These are phyloP conservation scores for Populus hybrid DNA, from an alignment of 441 rosid genomes.

Conservation along the genomic window DNA sequence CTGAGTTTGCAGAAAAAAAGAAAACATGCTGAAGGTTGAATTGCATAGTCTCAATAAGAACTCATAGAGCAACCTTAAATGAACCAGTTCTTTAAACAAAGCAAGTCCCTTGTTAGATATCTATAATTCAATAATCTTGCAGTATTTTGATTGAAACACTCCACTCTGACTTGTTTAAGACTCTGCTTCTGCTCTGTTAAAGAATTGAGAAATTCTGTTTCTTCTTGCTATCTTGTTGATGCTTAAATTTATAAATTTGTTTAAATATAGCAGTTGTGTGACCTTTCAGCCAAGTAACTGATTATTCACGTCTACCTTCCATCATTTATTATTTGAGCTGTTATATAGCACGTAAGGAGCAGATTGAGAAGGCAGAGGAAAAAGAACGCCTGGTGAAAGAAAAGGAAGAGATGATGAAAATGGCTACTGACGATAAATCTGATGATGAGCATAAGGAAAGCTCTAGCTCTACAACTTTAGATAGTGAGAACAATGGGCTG, in stretches of 20 bases:
- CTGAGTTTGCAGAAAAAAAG: not conserved
- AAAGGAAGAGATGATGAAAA: conserved; percentile 68
- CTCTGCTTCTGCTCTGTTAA: not conserved
- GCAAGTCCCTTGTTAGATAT: not conserved
- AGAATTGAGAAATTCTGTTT: not conserved
- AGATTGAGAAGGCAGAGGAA: conserved; percentile 88
- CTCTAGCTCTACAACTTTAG: not conserved
- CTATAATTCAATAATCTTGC: not conserved
- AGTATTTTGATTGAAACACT: not conserved
- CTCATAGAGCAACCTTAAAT: not conserved
- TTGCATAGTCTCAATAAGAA: not conserved
- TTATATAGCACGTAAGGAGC: conserved; percentile 69
- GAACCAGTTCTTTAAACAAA: too few species aligned
- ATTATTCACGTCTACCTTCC: not conserved
- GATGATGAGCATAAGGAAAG: conserved; percentile 19
- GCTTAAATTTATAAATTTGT: not conserved
- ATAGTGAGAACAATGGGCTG: not conserved
- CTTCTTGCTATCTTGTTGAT: not conserved
- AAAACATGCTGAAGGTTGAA: not conserved
- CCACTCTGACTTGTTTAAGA: not conserved
- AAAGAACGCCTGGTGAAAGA: conserved; percentile 74
- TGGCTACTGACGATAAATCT: conserved; percentile 59
- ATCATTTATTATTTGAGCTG: conserved; percentile 3
- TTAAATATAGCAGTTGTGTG: not conserved
- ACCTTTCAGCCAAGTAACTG: too few species aligned